Evolutionary conservation across 2,329 filamentous ascomycete species (phyloP).

Genomic region (Exserohilum turcica): DNA sequence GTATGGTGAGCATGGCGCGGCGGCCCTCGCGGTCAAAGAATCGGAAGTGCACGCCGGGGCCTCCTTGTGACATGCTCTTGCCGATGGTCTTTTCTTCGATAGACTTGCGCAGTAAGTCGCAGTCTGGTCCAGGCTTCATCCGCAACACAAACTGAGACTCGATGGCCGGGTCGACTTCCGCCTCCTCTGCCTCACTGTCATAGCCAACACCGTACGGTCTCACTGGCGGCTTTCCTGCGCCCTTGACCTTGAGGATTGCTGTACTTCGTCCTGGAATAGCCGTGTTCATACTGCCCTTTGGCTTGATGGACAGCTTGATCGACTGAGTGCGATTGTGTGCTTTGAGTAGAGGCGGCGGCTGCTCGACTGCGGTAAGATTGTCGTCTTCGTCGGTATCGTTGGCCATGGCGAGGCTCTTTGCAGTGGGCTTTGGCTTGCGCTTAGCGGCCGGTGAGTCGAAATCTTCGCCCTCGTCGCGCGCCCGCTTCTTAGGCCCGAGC

Average conservation of each 20-base stretch:
- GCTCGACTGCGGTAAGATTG: conserved; percentile 16
- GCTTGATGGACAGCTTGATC: conserved; percentile 42
- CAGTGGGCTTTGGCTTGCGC: conserved; percentile 43
- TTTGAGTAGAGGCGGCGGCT: conserved; percentile 15
- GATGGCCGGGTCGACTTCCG: conserved; percentile 82
- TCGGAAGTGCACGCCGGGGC: conserved; percentile 78
- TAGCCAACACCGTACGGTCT: conserved; percentile 84
- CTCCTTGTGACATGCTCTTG: conserved; percentile 64
- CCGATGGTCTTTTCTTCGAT: conserved; percentile 81
- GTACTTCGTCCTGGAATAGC: conserved; percentile 25
- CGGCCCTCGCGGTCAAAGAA: conserved; percentile 77
- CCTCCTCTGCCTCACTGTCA: conserved; percentile 92
- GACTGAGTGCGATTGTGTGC: conserved; percentile 30
- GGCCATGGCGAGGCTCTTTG: conserved; percentile 37
- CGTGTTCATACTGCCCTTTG: conserved; percentile 27
- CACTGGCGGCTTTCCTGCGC: conserved; percentile 38
- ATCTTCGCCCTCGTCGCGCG: conserved; percentile 45
- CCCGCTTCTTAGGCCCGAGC: conserved; percentile 40
- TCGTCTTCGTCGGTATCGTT: conserved; percentile 39
- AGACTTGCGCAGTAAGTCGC: conserved; percentile 77
- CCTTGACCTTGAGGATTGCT: conserved; percentile 43
- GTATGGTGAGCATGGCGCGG: conserved; percentile 73
- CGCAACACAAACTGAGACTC: conserved; percentile 90
- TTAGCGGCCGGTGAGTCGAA: conserved; percentile 35
- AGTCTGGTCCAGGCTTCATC: conserved; percentile 84